Base-by-base conservation (phyloP, 75 land plant genomes). In the Cunninghamia lanceolata region DNA sequence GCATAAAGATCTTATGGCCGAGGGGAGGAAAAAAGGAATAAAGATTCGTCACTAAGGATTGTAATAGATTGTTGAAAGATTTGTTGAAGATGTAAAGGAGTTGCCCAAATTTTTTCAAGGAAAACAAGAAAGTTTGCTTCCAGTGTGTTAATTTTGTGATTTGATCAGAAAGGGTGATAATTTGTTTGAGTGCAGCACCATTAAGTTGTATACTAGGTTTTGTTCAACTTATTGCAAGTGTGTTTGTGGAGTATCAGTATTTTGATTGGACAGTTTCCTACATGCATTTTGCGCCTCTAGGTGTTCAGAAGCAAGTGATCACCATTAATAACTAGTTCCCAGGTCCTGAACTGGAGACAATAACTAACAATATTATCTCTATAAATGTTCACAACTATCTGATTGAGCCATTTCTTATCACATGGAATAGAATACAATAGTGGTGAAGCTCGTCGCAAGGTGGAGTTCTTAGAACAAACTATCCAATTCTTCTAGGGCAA, bases 401-500 rank as follows among this genome's bases (percentile, higher is more conserved):
- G 35, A 87, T 87, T 56, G 92, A 91, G 89, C 89, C 91, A 59
- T 76, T 91, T 39, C 92, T 91, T 46, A 28, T 91, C 28, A 87
- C 91, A 17, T 91, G 92, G 92, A 89, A 84, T n/a, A n/a, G n/a
- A n/a, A n/a, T n/a, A 28, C 88, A 87, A 88, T 56, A 83, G 83
- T 46, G 93, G 52, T 77, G 86, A 85, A 87, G 78, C 39, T 87
- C 90, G 0, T 92, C 90, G 92, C 90, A 91, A 85, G 93, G 91
- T 52, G 93, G 93, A 42, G 92, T 88, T 42, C 82, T 15, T 14
- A 92, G 90, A 16, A 92, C 92, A 52, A 92, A 92, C 79, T 92
- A 92, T 75, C 90, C 92, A 3, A 92, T 92, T 85, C 86, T 4
- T 19, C 90, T 92, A 3, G 93, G 92, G 2, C 35, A 83, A 54